Conservation (phyloP, 2,329 filamentous ascomycete genomes). For the Phaeosphaeriaceae sp. region DNA sequence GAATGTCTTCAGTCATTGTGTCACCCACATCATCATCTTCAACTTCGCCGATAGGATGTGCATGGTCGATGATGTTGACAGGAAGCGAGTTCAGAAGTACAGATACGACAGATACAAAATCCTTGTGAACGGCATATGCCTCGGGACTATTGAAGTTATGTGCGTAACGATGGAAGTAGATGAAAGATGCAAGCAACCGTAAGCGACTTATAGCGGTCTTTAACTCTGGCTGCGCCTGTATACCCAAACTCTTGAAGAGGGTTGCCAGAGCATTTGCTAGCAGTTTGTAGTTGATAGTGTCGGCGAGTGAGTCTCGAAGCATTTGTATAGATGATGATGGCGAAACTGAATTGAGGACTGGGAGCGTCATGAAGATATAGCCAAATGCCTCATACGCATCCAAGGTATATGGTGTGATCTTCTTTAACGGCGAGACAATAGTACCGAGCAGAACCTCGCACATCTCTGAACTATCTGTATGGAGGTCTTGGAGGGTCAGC, state of each 20-base stretch:
- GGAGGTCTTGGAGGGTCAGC: conserved; percentile 4
- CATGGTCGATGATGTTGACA: conserved; percentile 61
- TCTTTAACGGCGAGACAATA: conserved; percentile 37
- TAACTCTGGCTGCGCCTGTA: conserved; percentile 33
- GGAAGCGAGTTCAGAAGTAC: conserved; percentile 63
- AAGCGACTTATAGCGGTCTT: conserved; percentile 53
- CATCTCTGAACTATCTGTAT: conserved; percentile 3
- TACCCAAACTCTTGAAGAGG: conserved; percentile 32
- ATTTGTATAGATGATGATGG: conserved; percentile 25
- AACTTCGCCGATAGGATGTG: conserved; percentile 36
- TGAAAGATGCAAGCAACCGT: conserved; percentile 65
- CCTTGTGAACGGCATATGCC: conserved; percentile 55
- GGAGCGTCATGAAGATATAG: conserved; percentile 52
- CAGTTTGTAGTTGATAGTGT: conserved; percentile 59
- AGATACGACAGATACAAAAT: conserved; percentile 64
- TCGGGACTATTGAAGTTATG: conserved; percentile 48
- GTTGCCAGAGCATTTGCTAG: conserved; percentile 42
- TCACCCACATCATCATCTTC: conserved; percentile 27
- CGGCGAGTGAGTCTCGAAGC: conserved; percentile 50
- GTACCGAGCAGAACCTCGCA: conserved; percentile 28
- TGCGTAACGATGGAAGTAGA: conserved; percentile 63
- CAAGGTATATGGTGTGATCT: conserved; percentile 43
- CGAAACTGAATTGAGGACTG: conserved; percentile 40
- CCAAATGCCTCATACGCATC: conserved; percentile 49
- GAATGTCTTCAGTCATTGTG: conserved; percentile 34